A percentile compares a stretch with the other conserved stretches of the same genome.
phyloP scores from a whole-genome alignment of 1,284 basidiomycete species.

The Melanopsichium pennsylvanicum region DNA sequence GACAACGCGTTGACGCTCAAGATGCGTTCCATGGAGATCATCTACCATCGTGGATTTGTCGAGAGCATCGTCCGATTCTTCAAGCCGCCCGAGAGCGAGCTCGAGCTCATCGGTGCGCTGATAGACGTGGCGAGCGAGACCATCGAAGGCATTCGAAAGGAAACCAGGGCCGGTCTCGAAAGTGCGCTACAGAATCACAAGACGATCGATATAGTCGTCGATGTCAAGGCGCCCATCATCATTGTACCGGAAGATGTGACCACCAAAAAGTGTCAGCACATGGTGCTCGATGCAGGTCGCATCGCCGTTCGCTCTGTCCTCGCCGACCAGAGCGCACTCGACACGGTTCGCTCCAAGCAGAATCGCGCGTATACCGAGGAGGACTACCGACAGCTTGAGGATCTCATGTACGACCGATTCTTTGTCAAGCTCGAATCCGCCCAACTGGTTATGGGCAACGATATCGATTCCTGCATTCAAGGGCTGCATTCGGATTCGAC shows the following conservation, averaged over 20 bases:
- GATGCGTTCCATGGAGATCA: conserved; percentile 97
- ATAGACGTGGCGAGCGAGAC: conserved; percentile 89
- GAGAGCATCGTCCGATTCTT: conserved; percentile 93
- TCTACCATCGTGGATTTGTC: conserved; percentile 93
- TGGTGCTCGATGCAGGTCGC: conserved; percentile 96
- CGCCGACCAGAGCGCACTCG: conserved; percentile 82
- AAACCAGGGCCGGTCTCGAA: conserved; percentile 93
- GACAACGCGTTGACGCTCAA: conserved; percentile 88
- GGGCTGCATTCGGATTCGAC: conserved; percentile 72
- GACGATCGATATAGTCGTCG: conserved; percentile 93
- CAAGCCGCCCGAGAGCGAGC: conserved; percentile 90
- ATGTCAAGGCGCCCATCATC: conserved; percentile 96
- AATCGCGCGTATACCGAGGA: conserved; percentile 86
- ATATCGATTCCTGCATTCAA: conserved; percentile 79
- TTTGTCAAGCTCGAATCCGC: conserved; percentile 85
- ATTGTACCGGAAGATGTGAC: conserved; percentile 89
- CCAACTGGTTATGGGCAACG: conserved; percentile 88
- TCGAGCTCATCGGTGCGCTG: conserved; percentile 83
- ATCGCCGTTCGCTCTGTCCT: conserved; percentile 91
- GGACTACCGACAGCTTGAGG: conserved; percentile 87
- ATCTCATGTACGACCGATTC: conserved; percentile 95
- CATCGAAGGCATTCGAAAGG: conserved; percentile 90
- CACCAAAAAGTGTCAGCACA: conserved; percentile 79
- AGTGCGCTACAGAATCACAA: conserved; percentile 91
- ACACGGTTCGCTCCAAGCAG: conserved; percentile 83